Evolutionary conservation across 805 yeast genomes (phyloP).

Genomic region (Candida pseudoglaebosa): DNA sequence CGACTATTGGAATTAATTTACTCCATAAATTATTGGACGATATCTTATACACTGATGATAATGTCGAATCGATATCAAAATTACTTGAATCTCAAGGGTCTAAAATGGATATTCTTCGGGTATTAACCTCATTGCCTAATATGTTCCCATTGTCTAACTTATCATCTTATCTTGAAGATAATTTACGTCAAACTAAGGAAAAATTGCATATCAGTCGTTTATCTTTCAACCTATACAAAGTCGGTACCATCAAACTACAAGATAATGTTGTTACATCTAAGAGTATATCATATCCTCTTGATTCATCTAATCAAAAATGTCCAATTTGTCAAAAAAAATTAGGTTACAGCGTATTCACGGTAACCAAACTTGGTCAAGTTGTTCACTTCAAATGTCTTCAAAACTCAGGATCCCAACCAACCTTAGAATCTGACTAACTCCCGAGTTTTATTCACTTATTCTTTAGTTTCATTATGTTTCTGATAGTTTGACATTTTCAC

Average conservation of each 20-base stretch:
- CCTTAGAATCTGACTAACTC: neutral
- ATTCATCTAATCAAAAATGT: conserved; percentile 46
- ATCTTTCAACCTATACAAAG: conserved; percentile 48
- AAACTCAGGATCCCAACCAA: neutral
- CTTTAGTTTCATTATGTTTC: neutral
- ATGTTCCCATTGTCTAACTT: conserved; percentile 43
- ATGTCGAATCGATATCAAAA: conserved; percentile 34
- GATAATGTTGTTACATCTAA: conserved; percentile 38
- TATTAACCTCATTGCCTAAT: conserved; percentile 51
- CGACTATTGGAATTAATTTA: conserved; percentile 34
- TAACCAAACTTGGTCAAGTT: conserved; percentile 40
- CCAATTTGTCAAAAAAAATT: conserved; percentile 53
- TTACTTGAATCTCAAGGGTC: conserved; percentile 44
- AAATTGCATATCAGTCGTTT: conserved; percentile 38
- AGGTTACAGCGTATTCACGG: conserved; percentile 51
- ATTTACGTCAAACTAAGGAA: conserved; percentile 39
- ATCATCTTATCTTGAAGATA: conserved; percentile 41
- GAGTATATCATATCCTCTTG: conserved; percentile 33
- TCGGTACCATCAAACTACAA: conserved; percentile 46
- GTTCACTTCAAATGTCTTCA: conserved; percentile 56
- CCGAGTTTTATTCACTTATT: neutral
- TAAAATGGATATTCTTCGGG: conserved; percentile 41
- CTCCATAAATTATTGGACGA: conserved; percentile 51
- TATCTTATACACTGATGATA: conserved; percentile 36
- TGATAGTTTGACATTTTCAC: too few relatives aligned